A percentile compares a stretch with the other conserved stretches of the same genome.
Evolutionary conservation across 805 yeast genomes (phyloP).

Genomic region (Cyberlindnera subsufficiens): DNA sequence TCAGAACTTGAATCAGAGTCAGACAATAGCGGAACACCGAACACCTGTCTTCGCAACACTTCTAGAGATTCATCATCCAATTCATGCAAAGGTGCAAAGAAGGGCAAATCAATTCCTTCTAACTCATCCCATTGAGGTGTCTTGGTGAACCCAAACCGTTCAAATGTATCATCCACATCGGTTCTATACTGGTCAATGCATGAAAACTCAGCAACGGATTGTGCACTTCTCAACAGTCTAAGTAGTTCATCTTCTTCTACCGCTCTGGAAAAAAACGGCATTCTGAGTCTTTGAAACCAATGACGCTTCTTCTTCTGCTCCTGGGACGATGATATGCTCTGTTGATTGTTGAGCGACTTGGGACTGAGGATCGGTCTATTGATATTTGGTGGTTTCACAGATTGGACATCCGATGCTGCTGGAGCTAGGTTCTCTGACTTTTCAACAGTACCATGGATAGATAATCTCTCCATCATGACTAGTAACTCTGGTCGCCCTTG

Average conservation of each 20-base stretch:
- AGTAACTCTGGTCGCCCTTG: too few relatives aligned
- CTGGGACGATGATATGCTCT: not conserved
- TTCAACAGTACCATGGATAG: too few relatives aligned
- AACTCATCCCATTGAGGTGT: not conserved
- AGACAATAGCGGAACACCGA: conserved; percentile 1
- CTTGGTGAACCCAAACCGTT: not conserved
- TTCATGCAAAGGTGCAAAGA: conserved; percentile 8
- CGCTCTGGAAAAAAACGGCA: conserved; percentile 1
- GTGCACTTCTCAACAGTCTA: not conserved
- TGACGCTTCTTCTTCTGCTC: conserved; percentile 1
- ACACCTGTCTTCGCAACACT: conserved; percentile 1
- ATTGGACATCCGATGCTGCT: too few relatives aligned
- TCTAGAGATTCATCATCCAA: conserved; percentile 3
- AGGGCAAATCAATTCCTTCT: conserved; percentile 1
- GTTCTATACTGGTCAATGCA: conserved; percentile 5
- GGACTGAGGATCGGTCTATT: not conserved
- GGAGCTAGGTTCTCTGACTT: too few relatives aligned
- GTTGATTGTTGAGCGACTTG: not conserved
- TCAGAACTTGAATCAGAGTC: not conserved
- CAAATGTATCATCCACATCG: conserved; percentile 4
- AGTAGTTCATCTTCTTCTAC: not conserved
- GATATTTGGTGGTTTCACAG: not conserved
- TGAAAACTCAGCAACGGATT: not conserved
- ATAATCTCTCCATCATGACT: too few relatives aligned
- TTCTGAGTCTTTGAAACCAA: conserved; percentile 8